Evolutionary conservation across 805 yeast genomes (phyloP).

Genomic region (Nakazawaea ernobii): DNA sequence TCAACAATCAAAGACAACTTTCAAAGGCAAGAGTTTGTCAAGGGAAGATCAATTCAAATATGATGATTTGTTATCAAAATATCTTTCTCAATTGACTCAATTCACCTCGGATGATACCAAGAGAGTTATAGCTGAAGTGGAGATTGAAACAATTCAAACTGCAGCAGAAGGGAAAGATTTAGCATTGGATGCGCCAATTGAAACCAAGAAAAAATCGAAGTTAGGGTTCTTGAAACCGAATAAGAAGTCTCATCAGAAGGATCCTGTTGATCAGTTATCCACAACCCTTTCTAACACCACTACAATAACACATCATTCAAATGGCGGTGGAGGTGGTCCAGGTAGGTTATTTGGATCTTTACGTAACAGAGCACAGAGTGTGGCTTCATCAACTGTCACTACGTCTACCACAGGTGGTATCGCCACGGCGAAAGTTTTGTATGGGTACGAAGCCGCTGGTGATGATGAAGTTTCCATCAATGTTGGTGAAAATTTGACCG

Average conservation of each 20-base stretch:
- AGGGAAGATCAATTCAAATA: slow-evolving; percentile 33
- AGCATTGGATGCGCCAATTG: slow-evolving; percentile 45
- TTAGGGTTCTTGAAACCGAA: slow-evolving; percentile 28
- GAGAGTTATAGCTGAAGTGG: slow-evolving; percentile 76
- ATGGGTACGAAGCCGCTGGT: slow-evolving; percentile 61
- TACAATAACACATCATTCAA: slow-evolving; percentile 11
- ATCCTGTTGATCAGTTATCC: slow-evolving; percentile 7
- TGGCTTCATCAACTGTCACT: slow-evolving; percentile 16
- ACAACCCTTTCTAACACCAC: slow-evolving; percentile 16
- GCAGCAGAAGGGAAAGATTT: slow-evolving; percentile 75
- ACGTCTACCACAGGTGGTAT: slow-evolving; percentile 12
- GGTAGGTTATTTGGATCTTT: slow-evolving; percentile 32
- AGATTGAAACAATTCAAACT: slow-evolving; percentile 82
- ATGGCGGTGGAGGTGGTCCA: slow-evolving; percentile 14
- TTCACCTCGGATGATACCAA: slow-evolving; percentile 70
- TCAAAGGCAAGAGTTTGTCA: slow-evolving; percentile 30
- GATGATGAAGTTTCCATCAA: slow-evolving; percentile 65
- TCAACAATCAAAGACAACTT: slow-evolving; percentile 26
- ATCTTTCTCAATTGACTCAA: slow-evolving; percentile 47
- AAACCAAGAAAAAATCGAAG: slow-evolving; percentile 55
- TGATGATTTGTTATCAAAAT: slow-evolving; percentile 47
- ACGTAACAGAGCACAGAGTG: slow-evolving; percentile 26
- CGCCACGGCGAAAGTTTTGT: slow-evolving; percentile 47
- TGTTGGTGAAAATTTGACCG: slow-evolving; percentile 55
- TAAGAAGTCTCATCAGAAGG: slow-evolving; percentile 9